Base-by-base conservation (phyloP, 2,329 filamentous ascomycete species). In the Aspergillus flavus region DNA sequence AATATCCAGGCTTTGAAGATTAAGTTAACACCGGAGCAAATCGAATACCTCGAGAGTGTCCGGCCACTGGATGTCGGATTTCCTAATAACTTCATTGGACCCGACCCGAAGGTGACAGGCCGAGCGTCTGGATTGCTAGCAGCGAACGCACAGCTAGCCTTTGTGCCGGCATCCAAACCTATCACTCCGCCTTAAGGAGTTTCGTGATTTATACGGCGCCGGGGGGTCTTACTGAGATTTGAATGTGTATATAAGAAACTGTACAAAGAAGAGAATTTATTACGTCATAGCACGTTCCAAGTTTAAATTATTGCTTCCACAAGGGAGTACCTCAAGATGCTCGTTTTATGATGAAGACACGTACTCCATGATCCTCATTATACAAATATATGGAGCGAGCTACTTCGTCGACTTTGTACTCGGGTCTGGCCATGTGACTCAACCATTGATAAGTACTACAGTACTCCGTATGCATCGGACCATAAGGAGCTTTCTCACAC, bases 61-160 rank as follows among this genome's bases (percentile, higher is more conserved):
- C 81, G 81, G 41, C 79, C 81, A 0, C 91, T 92, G 66, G 86
- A 91, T 57, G 71, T 86, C 45, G 90, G 89, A 0, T 93, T 92
- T 76, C 91, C 91, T 0, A 78, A 82, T 64, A 86, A 80, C 72
- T 86, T 92, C 68, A 73, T 91, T 43, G 73, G 73, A 6, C 45
- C 41, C 14, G 69, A 76, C 62, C 74, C 74, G 6, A 70, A 64
- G 39, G 66, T 65, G 12, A 70, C 64, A 5, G 69, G 69, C 32
- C 52, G 66, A 54, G 16, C 43, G 2, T n/a, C 4, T 19, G 28
- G 57, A 1, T 30, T 70, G 56, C 39, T 66, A 48, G 58, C 41
- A 2, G 30, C 63, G 2, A 63, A 54, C 58, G 69, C 66, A 12
- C 46, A 59, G 4, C 16, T 70, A 41, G 70, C 71, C 28, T 72